Evolutionary conservation across 192 early-diverging fungal species (phyloP).

Genomic region (Backusella tuberculispora): DNA sequence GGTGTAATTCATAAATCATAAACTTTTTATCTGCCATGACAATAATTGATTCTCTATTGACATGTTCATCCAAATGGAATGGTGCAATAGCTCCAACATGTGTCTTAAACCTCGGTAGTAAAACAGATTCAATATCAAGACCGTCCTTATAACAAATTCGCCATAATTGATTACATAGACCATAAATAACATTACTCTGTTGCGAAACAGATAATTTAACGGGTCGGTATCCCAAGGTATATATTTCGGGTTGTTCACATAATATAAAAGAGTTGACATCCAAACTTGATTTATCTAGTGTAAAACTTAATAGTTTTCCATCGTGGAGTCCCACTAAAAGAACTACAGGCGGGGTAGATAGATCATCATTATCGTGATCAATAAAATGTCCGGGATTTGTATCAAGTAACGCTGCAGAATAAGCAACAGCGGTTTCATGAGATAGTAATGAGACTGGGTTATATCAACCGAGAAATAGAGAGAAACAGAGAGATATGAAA

Average conservation of each 20-base stretch:
- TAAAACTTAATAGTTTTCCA: background rate
- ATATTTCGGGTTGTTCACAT: background rate
- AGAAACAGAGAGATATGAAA: background rate
- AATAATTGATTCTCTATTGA: background rate
- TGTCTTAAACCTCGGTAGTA: background rate
- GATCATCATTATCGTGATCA: background rate
- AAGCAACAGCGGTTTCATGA: background rate
- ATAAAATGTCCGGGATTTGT: background rate
- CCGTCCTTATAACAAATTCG: background rate
- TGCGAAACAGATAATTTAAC: background rate
- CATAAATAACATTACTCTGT: background rate
- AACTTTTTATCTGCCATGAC: conserved; percentile 5
- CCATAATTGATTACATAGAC: conserved; percentile 12
- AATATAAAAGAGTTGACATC: background rate
- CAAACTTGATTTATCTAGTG: background rate
- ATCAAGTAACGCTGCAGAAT: background rate
- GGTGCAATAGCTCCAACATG: background rate
- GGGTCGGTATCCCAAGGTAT: background rate
- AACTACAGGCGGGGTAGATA: background rate
- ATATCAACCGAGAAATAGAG: background rate
- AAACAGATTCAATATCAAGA: background rate
- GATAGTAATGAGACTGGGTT: background rate
- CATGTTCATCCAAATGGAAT: background rate
- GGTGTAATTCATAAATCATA: background rate
- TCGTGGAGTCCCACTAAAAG: background rate